phyloP scores from a whole-genome alignment of 78 protist species.

The Planoprotostelium fungivorum region DNA sequence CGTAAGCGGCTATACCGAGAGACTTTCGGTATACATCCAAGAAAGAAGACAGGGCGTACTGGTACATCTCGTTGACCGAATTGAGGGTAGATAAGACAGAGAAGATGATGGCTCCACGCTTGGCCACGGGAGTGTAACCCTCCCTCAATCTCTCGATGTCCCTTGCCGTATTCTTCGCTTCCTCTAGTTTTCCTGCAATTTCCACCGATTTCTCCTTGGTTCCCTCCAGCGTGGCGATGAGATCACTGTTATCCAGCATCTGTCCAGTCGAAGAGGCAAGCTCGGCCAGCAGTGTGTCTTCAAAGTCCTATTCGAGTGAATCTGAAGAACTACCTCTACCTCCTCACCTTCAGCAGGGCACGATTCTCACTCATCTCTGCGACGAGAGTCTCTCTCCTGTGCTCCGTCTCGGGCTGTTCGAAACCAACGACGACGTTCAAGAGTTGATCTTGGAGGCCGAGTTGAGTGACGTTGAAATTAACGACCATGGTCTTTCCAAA shows the following conservation, averaged over 20 bases:
- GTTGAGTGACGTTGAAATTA: slow-evolving; percentile 76
- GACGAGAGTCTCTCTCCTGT: slow-evolving; percentile 57
- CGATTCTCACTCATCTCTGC: slow-evolving; percentile 1
- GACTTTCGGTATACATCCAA: slow-evolving; percentile 70
- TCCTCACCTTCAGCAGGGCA: background rate
- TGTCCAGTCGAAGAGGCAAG: slow-evolving; percentile 67
- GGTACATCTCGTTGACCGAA: slow-evolving; percentile 81
- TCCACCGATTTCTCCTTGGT: slow-evolving; percentile 73
- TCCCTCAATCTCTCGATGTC: slow-evolving; percentile 59
- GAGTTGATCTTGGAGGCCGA: slow-evolving; percentile 84
- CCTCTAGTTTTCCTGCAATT: slow-evolving; percentile 61
- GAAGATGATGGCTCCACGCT: slow-evolving; percentile 87
- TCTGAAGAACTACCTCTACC: background rate
- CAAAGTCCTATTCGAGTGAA: slow-evolving; percentile 54
- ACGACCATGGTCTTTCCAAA: slow-evolving; percentile 71
- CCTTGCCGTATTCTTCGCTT: slow-evolving; percentile 45
- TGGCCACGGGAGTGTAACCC: slow-evolving; percentile 77
- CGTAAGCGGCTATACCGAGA: slow-evolving; percentile 18
- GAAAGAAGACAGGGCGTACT: slow-evolving; percentile 80
- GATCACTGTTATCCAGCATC: slow-evolving; percentile 83
- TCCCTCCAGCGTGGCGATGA: slow-evolving; percentile 74
- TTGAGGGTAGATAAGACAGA: slow-evolving; percentile 63
- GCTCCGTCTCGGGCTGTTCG: slow-evolving; percentile 80
- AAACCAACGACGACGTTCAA: slow-evolving; percentile 66
- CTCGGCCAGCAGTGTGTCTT: slow-evolving; percentile 82